phyloP scores from a whole-genome alignment of 805 yeast genomes.

The Saccharomyces kudriavzevii region DNA sequence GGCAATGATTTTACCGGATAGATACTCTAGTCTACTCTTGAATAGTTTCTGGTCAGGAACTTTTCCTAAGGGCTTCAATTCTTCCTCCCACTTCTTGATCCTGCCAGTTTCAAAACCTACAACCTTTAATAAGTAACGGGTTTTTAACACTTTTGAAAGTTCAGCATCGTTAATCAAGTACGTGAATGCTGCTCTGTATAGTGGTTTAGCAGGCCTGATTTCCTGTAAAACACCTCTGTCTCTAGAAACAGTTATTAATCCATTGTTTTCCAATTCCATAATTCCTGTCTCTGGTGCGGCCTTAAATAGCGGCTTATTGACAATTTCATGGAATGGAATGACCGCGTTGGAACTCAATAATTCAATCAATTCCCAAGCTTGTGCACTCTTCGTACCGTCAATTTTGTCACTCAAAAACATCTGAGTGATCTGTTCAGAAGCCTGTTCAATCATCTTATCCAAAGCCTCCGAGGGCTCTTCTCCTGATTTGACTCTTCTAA shows the following conservation, averaged over 20 bases:
- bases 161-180: slow-evolving; percentile 51
- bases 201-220: slow-evolving; percentile 75
- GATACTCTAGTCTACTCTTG: slow-evolving; percentile 53
- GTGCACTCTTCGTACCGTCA: slow-evolving; percentile 61
- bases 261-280: slow-evolving; percentile 68
- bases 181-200: slow-evolving; percentile 71
- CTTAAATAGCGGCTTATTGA: slow-evolving; percentile 52
- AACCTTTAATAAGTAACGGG: slow-evolving; percentile 46
- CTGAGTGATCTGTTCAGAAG: slow-evolving; percentile 82
- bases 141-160: slow-evolving; percentile 54
- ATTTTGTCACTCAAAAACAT: slow-evolving; percentile 49
- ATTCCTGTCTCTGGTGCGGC: slow-evolving; percentile 48
- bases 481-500: slow-evolving; percentile 80
- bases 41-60: slow-evolving; percentile 47
- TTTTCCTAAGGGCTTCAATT: slow-evolving; percentile 50
- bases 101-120: slow-evolving; percentile 53
- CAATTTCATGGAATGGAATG: slow-evolving; percentile 44
- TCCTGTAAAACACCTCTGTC: slow-evolving; percentile 66
- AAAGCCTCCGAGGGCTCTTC: slow-evolving; percentile 74
- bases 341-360: slow-evolving; percentile 43
- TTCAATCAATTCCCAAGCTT: slow-evolving; percentile 80
- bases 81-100: slow-evolving; percentile 62
- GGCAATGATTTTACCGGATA: slow-evolving; percentile 56
- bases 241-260: slow-evolving; percentile 61
- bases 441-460: slow-evolving; percentile 70